Evolutionary conservation across 352 stramenopile species (phyloP).

Genomic region (Phytophthora gonapodyides): DNA sequence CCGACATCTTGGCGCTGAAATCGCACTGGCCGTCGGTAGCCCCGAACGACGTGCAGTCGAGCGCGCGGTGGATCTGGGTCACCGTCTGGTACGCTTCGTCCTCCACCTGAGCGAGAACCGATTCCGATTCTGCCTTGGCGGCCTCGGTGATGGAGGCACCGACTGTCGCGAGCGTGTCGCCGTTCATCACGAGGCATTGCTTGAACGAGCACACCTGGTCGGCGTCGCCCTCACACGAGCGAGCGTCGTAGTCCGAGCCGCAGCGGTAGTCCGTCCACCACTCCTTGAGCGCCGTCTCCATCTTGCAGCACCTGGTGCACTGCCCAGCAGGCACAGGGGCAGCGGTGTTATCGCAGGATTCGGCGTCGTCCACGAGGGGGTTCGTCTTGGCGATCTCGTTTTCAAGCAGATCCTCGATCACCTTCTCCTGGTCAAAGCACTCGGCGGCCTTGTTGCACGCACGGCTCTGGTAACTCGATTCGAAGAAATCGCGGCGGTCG

Average conservation of each 20-base stretch:
- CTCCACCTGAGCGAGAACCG: conserved; percentile 43
- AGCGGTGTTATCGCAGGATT: conserved; percentile 31
- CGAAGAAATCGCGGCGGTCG: conserved; percentile 48
- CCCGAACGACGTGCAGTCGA: conserved; percentile 55
- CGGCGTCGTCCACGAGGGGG: conserved; percentile 29
- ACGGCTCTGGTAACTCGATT: conserved; percentile 24
- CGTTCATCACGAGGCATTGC: conserved; percentile 64
- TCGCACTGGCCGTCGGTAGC: conserved; percentile 34
- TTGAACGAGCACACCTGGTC: conserved; percentile 41
- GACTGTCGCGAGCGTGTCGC: conserved; percentile 49
- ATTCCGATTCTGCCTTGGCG: conserved; percentile 35
- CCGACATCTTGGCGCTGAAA: conserved; percentile 38
- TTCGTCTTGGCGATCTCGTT: conserved; percentile 36
- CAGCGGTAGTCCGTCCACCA: conserved; percentile 74
- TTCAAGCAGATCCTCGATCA: conserved; percentile 33
- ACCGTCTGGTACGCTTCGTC: conserved; percentile 47
- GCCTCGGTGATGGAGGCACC: conserved; percentile 36
- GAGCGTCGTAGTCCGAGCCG: conserved; percentile 46
- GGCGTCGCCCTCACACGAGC: conserved; percentile 41
- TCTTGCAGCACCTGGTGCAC: conserved; percentile 57
- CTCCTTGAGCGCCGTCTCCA: conserved; percentile 54
- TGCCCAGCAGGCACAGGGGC: conserved; percentile 34
- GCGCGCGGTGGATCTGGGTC: conserved; percentile 65
- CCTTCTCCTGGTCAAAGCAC: conserved; percentile 41
- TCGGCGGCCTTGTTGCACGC: conserved; percentile 18